phyloP scores from a whole-genome alignment of 139 green algal species.

The Chlamydomonas incerta region DNA sequence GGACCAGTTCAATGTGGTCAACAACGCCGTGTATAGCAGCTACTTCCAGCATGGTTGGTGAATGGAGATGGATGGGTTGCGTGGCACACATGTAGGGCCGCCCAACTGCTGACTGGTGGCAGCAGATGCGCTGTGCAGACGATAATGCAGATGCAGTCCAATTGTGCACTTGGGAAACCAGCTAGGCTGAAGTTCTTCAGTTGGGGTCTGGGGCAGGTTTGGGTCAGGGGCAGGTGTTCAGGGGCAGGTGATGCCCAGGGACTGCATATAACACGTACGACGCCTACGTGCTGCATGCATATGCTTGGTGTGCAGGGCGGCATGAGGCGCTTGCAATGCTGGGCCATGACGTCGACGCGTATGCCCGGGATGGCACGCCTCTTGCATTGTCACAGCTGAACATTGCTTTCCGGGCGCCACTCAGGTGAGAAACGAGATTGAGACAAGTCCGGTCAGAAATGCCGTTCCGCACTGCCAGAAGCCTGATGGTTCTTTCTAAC shows the following conservation, averaged over 20 bases:
- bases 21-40: slow-evolving; percentile 60
- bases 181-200: too few relatives aligned
- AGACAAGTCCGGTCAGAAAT: too few relatives aligned
- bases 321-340: slow-evolving; percentile 54
- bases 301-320: background rate
- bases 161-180: too few relatives aligned
- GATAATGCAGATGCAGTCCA: too few relatives aligned
- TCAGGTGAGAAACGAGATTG: slow-evolving; percentile 32
- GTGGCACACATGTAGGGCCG: too few relatives aligned
- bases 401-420: slow-evolving; percentile 44
- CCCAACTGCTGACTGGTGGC: too few relatives aligned
- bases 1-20: slow-evolving; percentile 61
- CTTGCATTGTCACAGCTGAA: slow-evolving; percentile 52
- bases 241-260: background rate
- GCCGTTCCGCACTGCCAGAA: background rate
- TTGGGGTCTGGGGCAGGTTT: too few relatives aligned
- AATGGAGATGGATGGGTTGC: too few relatives aligned
- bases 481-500: background rate
- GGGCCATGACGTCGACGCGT: slow-evolving; percentile 38
- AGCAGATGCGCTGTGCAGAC: too few relatives aligned
- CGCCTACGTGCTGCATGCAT: background rate
- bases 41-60: slow-evolving; percentile 44
- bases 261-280: too few relatives aligned
- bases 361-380: slow-evolving; percentile 37
- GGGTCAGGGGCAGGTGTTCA: too few relatives aligned